Evolutionary conservation across 768 basidiomycete species (phyloP).

Genomic region (Mycena alexandri): DNA sequence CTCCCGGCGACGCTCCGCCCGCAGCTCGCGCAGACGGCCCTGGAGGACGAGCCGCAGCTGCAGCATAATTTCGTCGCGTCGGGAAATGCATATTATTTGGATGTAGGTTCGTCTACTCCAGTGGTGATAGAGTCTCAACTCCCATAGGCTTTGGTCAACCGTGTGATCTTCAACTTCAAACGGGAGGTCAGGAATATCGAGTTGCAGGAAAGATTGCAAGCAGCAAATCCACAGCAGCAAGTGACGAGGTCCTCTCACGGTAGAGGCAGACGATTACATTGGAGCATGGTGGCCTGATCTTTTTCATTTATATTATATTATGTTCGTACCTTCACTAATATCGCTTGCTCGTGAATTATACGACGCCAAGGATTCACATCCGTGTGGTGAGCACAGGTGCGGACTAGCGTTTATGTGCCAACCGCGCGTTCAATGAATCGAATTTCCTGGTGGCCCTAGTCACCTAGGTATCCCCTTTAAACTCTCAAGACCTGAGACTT

Average conservation of each 20-base stretch:
- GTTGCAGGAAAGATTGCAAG: conserved; percentile 15
- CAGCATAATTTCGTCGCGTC: conserved; percentile 22
- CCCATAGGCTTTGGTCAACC: conserved; percentile 19
- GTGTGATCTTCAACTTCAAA: conserved; percentile 23
- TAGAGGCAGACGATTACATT: conserved; percentile 4
- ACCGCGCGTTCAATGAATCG: no score
- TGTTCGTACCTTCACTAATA: background rate
- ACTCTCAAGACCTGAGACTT: no score
- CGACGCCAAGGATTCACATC: no score
- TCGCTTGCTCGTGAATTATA: no score
- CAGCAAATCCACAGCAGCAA: background rate
- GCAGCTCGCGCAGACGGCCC: conserved; percentile 20
- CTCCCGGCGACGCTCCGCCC: background rate
- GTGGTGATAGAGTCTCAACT: background rate
- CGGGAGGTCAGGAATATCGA: conserved; percentile 23
- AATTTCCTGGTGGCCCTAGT: no score
- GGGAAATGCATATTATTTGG: conserved; percentile 27
- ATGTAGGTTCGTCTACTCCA: background rate
- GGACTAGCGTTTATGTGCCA: no score
- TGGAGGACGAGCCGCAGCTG: conserved; percentile 25
- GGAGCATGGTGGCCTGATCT: conserved; percentile 22
- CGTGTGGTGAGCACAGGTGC: no score
- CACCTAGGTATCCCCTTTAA: no score
- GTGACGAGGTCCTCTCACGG: background rate
- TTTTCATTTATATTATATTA: background rate